Conservation (phyloP, 495 filamentous ascomycete genomes). For the Penicillium salamii region DNA sequence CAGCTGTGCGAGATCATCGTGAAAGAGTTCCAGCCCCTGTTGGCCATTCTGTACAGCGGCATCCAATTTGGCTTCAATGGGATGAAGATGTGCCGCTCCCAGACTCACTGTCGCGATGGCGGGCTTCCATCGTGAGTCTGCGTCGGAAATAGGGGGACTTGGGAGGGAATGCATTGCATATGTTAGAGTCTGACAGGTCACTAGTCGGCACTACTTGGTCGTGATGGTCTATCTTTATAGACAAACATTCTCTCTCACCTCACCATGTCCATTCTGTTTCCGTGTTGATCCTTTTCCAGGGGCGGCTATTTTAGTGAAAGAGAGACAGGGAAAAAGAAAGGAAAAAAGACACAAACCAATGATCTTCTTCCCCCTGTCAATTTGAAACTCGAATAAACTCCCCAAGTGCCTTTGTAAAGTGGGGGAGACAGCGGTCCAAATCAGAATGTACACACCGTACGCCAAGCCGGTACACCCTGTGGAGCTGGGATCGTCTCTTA, state of each 20-base stretch:
- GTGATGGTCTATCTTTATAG: background rate
- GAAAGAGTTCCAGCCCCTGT: slow-evolving; percentile 25
- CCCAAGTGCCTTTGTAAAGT: too few species aligned
- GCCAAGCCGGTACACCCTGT: slow-evolving; percentile 3
- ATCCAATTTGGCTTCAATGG: slow-evolving; percentile 20
- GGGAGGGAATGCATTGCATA: slow-evolving; percentile 15
- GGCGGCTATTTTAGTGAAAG: too few species aligned
- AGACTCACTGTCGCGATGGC: slow-evolving; percentile 28
- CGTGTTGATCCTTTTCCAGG: slow-evolving; percentile 15
- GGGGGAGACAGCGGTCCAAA: background rate
- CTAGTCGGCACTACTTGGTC: background rate
- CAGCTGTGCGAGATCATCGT: slow-evolving; percentile 25
- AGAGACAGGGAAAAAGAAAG: too few species aligned
- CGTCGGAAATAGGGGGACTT: slow-evolving; percentile 11
- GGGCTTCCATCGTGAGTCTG: slow-evolving; percentile 18
- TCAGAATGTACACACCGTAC: background rate
- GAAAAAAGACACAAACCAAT: too few species aligned
- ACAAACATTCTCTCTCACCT: slow-evolving; percentile 6
- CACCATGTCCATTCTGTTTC: slow-evolving; percentile 1
- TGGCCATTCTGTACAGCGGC: slow-evolving; percentile 20
- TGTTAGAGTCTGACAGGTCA: background rate
- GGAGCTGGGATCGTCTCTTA: background rate
- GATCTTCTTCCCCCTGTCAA: background rate
- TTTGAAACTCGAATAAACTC: background rate
- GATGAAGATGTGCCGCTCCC: slow-evolving; percentile 18